A percentile compares a stretch with the other conserved stretches of the same genome.
These are phyloP conservation scores for Chimonanthus salicifolius DNA, from an alignment of 164 flowering plant genomes.

Conservation along the genomic window DNA sequence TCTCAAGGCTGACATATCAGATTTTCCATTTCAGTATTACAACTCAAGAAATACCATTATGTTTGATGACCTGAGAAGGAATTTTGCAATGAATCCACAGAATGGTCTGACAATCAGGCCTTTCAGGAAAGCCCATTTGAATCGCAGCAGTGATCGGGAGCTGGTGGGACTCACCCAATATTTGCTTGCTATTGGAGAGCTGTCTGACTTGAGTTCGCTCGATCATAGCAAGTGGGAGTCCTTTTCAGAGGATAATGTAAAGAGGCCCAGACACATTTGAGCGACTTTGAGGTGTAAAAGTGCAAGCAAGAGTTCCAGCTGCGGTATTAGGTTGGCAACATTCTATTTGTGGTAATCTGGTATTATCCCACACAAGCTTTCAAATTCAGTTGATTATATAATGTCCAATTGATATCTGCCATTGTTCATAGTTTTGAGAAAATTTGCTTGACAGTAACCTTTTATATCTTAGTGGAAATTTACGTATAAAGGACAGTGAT, in stretches of 20 bases:
- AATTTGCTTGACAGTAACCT: background rate
- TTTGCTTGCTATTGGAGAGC: conserved; percentile 88
- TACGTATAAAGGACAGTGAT: too few species aligned
- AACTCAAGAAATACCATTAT: conserved; percentile 79
- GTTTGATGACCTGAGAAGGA: conserved; percentile 93
- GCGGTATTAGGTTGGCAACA: background rate
- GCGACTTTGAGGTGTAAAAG: background rate
- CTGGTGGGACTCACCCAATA: conserved; percentile 86
- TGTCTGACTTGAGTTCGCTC: conserved; percentile 65
- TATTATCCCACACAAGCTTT: background rate
- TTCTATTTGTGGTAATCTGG: background rate
- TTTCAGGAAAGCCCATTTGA: conserved; percentile 79
- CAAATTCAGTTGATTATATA: background rate
- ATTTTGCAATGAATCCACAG: conserved; percentile 97
- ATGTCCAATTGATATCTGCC: background rate
- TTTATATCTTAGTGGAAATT: too few species aligned
- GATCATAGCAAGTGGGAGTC: conserved; percentile 75
- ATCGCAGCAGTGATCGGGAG: conserved; percentile 71
- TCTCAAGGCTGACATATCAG: background rate
- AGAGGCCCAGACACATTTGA: conserved; percentile 65
- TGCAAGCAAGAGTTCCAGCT: background rate
- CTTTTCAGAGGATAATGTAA: conserved; percentile 44
- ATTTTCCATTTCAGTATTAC: conserved; percentile 46
- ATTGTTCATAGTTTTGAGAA: too few species aligned
- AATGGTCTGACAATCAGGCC: conserved; percentile 86